Conservation (phyloP, 306 rosid species). For the Oxytropis ochrocephala region DNA sequence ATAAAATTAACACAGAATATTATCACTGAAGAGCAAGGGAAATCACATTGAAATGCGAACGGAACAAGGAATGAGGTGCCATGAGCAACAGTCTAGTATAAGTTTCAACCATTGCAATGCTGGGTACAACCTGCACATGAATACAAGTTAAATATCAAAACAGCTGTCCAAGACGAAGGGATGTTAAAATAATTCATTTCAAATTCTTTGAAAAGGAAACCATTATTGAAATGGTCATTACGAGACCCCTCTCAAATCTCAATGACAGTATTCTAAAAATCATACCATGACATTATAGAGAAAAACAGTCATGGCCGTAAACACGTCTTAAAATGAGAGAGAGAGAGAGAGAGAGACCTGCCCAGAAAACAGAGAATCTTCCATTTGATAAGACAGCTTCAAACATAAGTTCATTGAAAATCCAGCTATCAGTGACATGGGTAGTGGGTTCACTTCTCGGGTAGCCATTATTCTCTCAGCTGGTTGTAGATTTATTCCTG, state of each 20-base stretch:
- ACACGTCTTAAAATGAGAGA: not conserved
- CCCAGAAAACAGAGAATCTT: constrained; percentile 74
- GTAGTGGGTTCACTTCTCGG: constrained; percentile 92
- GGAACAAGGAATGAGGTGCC: constrained; percentile 80
- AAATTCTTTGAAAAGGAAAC: constrained; percentile 5
- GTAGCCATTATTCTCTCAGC: constrained; percentile 65
- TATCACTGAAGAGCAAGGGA: constrained; percentile 12
- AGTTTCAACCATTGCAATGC: constrained; percentile 96
- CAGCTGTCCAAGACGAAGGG: constrained; percentile 12
- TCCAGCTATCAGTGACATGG: constrained; percentile 90
- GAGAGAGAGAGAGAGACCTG: constrained; percentile 40
- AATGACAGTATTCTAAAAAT: not conserved
- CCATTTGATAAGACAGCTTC: constrained; percentile 91
- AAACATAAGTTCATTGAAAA: constrained; percentile 84
- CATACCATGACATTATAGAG: not conserved
- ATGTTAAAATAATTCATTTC: constrained; percentile 1
- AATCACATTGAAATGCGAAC: constrained; percentile 87
- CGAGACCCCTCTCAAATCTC: not conserved
- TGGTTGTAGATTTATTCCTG: constrained; percentile 62
- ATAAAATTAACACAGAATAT: not conserved
- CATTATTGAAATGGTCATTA: not conserved
- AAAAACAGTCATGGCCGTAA: not conserved
- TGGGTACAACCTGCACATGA: constrained; percentile 73
- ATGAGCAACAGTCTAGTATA: constrained; percentile 82
- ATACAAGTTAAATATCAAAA: constrained; percentile 21